phyloP scores from a whole-genome alignment of 768 basidiomycete genomes.

The Tulasnella calospora region DNA sequence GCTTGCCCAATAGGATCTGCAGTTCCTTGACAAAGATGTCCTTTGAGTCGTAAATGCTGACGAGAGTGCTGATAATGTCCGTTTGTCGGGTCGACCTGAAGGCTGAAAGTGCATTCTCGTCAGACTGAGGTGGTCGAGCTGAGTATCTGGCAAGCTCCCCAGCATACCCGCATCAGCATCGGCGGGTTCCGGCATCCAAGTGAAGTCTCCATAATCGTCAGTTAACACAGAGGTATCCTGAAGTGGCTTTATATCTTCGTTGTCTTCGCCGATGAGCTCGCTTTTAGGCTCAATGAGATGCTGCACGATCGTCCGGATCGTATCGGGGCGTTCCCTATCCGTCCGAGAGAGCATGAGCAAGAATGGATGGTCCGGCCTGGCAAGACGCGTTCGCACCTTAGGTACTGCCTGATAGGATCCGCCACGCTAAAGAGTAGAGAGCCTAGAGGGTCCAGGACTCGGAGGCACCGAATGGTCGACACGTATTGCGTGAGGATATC shows the following conservation, averaged over 20 bases:
- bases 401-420: slow-evolving; percentile 83
- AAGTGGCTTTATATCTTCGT: slow-evolving; percentile 45
- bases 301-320: slow-evolving; percentile 88
- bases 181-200: slow-evolving; percentile 94
- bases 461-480: slow-evolving; percentile 81
- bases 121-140: neutral
- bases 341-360: neutral
- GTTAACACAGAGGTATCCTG: slow-evolving; percentile 57
- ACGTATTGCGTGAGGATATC: slow-evolving; percentile 88
- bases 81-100: slow-evolving; percentile 87
- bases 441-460: slow-evolving; percentile 86
- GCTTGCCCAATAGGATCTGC: slow-evolving; percentile 83
- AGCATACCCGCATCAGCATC: slow-evolving; percentile 87
- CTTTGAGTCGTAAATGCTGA: slow-evolving; percentile 95
- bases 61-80: slow-evolving; percentile 92
- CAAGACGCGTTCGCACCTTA: slow-evolving; percentile 52
- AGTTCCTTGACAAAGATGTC: slow-evolving; percentile 95
- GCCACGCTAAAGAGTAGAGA: slow-evolving; percentile 92
- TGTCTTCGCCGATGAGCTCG: slow-evolving; percentile 27
- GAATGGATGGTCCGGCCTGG: neutral
- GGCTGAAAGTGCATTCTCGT: slow-evolving; percentile 46
- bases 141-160: neutral
- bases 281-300: slow-evolving; percentile 54
- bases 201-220: slow-evolving; percentile 85
- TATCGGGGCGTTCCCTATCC: slow-evolving; percentile 76